These are phyloP conservation scores for Biscutella laevigata DNA, from an alignment of 441 rosid species.

Conservation along the genomic window DNA sequence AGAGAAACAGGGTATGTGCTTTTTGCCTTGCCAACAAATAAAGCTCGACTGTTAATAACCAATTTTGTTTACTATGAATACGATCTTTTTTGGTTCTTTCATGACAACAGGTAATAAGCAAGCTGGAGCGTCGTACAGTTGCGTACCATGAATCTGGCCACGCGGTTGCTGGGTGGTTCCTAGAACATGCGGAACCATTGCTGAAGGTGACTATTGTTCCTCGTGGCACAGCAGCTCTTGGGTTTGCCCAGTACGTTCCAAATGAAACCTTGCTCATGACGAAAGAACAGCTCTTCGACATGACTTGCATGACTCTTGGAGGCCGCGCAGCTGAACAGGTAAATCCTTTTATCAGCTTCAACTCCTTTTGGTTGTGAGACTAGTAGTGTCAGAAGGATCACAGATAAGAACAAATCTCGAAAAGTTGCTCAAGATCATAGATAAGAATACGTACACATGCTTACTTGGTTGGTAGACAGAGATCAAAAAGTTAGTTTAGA, in stretches of 20 bases:
- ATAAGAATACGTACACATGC: neutral
- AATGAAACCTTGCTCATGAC: constrained; percentile 74
- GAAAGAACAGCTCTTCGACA: constrained; percentile 65
- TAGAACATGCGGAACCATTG: constrained; percentile 70
- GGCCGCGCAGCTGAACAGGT: constrained; percentile 80
- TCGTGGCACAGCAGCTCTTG: constrained; percentile 71
- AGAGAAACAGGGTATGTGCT: constrained; percentile 50
- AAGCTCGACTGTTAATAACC: neutral
- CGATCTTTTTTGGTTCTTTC: neutral
- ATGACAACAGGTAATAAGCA: constrained; percentile 61
- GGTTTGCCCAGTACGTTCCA: constrained; percentile 79
- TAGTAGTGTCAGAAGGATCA: neutral
- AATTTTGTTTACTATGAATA: neutral
- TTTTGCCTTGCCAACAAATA: neutral
- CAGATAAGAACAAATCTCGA: neutral
- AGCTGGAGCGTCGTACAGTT: constrained; percentile 55
- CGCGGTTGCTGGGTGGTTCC: constrained; percentile 68
- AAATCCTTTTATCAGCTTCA: constrained; percentile 5
- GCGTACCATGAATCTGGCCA: constrained; percentile 76
- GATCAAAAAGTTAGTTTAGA: neutral
- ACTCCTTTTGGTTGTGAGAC: neutral
- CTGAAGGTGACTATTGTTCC: constrained; percentile 70
- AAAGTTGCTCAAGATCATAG: too few relatives aligned
- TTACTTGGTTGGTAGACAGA: neutral
- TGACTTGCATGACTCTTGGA: constrained; percentile 76